Base-by-base conservation (phyloP, 1,284 basidiomycete species). In the Sphaerobolus stellatus region DNA sequence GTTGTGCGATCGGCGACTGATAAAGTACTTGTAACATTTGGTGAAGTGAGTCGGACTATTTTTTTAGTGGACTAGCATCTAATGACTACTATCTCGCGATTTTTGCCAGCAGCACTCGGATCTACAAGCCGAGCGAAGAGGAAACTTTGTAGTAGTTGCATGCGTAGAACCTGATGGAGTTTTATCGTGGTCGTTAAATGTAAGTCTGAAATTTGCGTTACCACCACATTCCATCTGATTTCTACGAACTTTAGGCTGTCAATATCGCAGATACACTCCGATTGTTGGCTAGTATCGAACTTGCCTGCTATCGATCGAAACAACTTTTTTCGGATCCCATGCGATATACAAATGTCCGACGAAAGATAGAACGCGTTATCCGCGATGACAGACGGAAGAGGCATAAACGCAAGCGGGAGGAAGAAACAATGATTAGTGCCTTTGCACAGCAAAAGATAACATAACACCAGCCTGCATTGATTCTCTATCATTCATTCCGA, bases 151-250 rank as follows among this genome's bases (percentile, higher is more conserved):
- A 25, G 87, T 91, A 28, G 79, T 91, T 55, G 84, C 86, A 40
- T 85, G 82, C 54, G 82, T 91, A 13, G 87, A 90, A 57, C 82
- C 81, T 24, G 66, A 75, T 31, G 80, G 79, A 38, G 88, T 91
- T 43, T 74, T 90, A 33, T 90, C 89, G n/a, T 91, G 88, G 88
- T 91, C 88, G 33, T 67, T 91, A 56, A 90, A 90, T 65, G 88
- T 89, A 62, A 58, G 73, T 65, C 34, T 48, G 11, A 22, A 46
- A 9, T 20, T 18, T 50, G 9, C 45, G 24, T 29, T 38, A 46
- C 18, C 45, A 29, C 24, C 18, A 22, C 36, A 47, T 45, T 56
- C 46, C 43, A 33, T 38, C 24, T 31, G 16, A 36, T n/a, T 14
- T 24, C 4, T 18, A n/a, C 33, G 11, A 46, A 22, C 11, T 44